Conservation (phyloP, 768 basidiomycete species). For the Suillus cothurnatus region DNA sequence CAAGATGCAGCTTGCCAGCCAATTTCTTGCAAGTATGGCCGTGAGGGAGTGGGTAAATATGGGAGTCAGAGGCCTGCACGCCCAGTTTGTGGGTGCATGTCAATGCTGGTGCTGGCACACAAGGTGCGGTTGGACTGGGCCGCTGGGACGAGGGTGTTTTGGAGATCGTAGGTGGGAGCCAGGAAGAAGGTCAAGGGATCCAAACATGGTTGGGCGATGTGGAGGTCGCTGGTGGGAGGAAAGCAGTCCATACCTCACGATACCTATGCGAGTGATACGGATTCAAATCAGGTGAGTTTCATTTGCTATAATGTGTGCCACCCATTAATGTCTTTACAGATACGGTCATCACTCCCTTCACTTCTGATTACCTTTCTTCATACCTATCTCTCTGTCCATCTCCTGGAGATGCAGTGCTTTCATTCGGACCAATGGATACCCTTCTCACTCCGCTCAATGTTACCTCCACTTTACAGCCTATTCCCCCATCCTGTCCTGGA, state of each 20-base stretch:
- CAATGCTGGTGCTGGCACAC: constrained; percentile 18
- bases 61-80: constrained; percentile 74
- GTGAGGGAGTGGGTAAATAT: constrained; percentile 72
- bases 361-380: constrained; percentile 71
- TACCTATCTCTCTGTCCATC: constrained; percentile 80
- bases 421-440: constrained; percentile 81
- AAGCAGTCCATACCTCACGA: constrained; percentile 65
- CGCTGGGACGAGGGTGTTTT: constrained; percentile 82
- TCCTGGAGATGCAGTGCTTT: constrained; percentile 71
- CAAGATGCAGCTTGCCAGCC: constrained; percentile 74
- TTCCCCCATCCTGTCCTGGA: constrained; percentile 85
- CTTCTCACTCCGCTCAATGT: constrained; percentile 76
- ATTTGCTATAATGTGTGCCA: constrained; percentile 12
- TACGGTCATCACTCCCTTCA: constrained; percentile 74
- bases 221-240: constrained; percentile 63
- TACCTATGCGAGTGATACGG: constrained; percentile 83
- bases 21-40: constrained; percentile 71
- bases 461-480: constrained; percentile 75
- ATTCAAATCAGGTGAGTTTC: constrained; percentile 65
- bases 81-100: constrained; percentile 77
- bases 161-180: constrained; percentile 75
- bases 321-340: constrained; percentile 41
- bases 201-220: constrained; percentile 85
- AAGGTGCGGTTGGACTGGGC: constrained; percentile 38
- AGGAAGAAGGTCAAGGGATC: constrained; percentile 72